Evolutionary conservation across 495 filamentous ascomycete genomes (phyloP).

Genomic region (Saxophila tyrrhenica): DNA sequence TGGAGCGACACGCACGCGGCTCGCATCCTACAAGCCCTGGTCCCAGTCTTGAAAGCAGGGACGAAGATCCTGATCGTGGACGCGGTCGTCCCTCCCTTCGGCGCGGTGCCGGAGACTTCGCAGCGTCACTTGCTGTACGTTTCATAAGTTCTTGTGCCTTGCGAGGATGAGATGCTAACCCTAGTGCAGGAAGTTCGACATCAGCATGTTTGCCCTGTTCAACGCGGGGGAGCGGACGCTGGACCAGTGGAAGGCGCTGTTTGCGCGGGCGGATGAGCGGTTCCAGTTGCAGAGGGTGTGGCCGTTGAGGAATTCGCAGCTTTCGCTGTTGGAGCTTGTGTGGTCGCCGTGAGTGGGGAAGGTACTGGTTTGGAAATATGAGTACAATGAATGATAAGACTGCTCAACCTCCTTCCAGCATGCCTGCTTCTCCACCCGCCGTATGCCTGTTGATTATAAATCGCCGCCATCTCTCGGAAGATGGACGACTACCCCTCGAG

Average conservation of each 20-base stretch:
- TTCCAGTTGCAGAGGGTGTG: background rate
- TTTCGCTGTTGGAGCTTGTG: background rate
- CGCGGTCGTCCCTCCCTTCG: background rate
- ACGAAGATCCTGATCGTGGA: background rate
- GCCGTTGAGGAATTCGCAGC: background rate
- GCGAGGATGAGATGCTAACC: background rate
- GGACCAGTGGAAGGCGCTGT: background rate
- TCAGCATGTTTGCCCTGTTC: background rate
- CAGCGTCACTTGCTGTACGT: background rate
- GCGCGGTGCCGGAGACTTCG: background rate
- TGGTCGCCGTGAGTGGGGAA: background rate
- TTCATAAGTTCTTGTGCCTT: no score
- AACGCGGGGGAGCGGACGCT: background rate
- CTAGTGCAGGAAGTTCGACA: background rate
- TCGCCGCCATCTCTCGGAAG: background rate
- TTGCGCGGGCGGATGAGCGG: background rate
- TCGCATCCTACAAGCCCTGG: background rate
- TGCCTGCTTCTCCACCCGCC: background rate
- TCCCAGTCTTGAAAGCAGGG: background rate
- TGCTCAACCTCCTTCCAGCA: background rate
- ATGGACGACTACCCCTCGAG: background rate
- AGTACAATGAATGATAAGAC: background rate
- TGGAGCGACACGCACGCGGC: conserved; percentile 1
- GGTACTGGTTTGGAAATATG: background rate
- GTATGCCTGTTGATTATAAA: background rate